Percentiles rank a stretch among this genome's conserved stretches.
phyloP scores from a whole-genome alignment of 1,284 basidiomycete species.

The Apiotrichum veenhuisii region DNA sequence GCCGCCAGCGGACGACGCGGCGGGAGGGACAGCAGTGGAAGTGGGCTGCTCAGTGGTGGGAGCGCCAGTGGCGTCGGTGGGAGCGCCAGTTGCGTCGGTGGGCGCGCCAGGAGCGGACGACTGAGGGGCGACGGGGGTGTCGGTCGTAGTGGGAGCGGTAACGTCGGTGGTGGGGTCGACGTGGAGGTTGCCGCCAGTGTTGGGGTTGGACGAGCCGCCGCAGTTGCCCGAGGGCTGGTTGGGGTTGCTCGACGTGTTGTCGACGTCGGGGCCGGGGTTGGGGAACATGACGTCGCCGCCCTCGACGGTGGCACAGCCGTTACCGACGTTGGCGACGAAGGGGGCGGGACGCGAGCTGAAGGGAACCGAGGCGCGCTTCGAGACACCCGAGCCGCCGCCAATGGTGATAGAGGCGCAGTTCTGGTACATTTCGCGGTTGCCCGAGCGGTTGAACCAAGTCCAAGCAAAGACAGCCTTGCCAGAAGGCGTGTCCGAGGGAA shows the following conservation, averaged over 20 bases:
- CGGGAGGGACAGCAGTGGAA: neutral
- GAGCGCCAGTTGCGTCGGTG: neutral
- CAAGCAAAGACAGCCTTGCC: conserved; percentile 50
- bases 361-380: conserved; percentile 8
- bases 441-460: conserved; percentile 51
- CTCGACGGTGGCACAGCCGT: conserved; percentile 41
- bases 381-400: conserved; percentile 30
- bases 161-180: neutral
- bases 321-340: conserved; percentile 49
- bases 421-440: conserved; percentile 49
- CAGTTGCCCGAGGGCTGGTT: conserved; percentile 1
- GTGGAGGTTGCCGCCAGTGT: neutral
- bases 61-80: neutral
- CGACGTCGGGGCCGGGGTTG: conserved; percentile 17
- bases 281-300: conserved; percentile 16
- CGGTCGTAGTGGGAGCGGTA: neutral
- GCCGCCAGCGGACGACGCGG: neutral
- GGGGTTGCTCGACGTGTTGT: neutral
- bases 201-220: neutral
- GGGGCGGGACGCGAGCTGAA: conserved; percentile 33
- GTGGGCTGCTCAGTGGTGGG: neutral
- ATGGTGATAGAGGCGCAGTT: conserved; percentile 51
- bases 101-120: neutral
- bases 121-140: too few relatives aligned
- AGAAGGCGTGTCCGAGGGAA: conserved; percentile 44